Evolutionary conservation across 495 filamentous ascomycete genomes (phyloP), one percentile per base, ranked within the genome.

Genomic region (Tetracladium marchalianum): DNA sequence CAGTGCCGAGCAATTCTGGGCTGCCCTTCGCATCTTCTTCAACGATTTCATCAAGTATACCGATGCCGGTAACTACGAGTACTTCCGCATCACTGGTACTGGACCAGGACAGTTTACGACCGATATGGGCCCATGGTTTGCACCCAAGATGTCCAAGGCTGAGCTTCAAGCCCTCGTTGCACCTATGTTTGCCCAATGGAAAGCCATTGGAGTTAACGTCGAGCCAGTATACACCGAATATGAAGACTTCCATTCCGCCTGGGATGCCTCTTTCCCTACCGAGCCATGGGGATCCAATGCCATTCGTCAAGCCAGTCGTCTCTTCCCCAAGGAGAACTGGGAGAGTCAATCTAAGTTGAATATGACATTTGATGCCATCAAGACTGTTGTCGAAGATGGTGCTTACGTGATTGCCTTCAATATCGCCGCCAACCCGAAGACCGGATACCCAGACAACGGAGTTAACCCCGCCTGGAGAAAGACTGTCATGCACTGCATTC

Each of bases 401-500:
- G 66, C 58, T 13, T 65, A 63, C 4, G 69, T 71, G 50, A 69
- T 60, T 40, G 65, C 61, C 16, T 50, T 61, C 42, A 60, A 63
- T 34, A 62, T 59, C 17, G 43, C 43, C n/a, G 35, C 46, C 11
- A 31, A 32, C 16, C 17, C 19, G 0, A 32, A 10, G 3, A 31
- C 16, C 2, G 42, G 35, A 10, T 40, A 46, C 43, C 54, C 62
- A 4, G 65, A 65, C 5, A 79, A 80, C 53, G 59, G 76, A 0
- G 72, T 82, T 5, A 59, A 74, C 7, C 77, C 78, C 5, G 72
- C 71, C 8, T 81, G 78, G 77, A 65, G 80, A 24, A 64, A 75
- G 1, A 53, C 76, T 0, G 43, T 77, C 17, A 66, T 75, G 38
- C 48, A 47, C 15, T 51, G 50, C 16, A 46, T 55, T 5, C 46